These are phyloP conservation scores for Trichoderma reesei DNA, from an alignment of 495 filamentous ascomycete genomes.

Conservation along the genomic window DNA sequence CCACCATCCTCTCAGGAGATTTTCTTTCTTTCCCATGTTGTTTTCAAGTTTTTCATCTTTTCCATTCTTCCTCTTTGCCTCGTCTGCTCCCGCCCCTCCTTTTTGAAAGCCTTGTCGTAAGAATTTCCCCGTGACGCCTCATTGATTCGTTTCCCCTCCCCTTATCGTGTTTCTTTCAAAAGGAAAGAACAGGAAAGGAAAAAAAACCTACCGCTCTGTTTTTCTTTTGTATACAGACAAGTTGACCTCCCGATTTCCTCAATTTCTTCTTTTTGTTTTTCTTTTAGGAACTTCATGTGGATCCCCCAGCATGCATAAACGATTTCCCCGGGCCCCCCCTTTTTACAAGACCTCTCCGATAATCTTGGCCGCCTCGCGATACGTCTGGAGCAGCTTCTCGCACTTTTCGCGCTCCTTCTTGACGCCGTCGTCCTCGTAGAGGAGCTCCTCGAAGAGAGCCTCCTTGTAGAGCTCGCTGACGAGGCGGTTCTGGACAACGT, in stretches of 20 bases:
- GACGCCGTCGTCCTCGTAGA: constrained; percentile 95
- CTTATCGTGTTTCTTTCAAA: neutral
- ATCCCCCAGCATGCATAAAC: too few relatives aligned
- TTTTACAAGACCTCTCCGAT: constrained; percentile 84
- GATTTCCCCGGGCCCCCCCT: too few relatives aligned
- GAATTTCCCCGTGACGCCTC: constrained; percentile 11
- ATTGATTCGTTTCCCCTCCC: neutral
- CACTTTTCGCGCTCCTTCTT: constrained; percentile 98
- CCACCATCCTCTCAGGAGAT: too few relatives aligned
- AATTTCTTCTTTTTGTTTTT: constrained; percentile 19
- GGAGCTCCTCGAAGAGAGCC: constrained; percentile 78
- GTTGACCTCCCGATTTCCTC: neutral
- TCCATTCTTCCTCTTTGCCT: neutral
- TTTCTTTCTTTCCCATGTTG: too few relatives aligned
- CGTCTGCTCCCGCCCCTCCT: neutral
- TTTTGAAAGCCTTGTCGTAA: constrained; percentile 11
- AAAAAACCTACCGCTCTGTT: neutral
- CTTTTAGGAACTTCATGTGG: too few relatives aligned
- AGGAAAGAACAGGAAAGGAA: neutral
- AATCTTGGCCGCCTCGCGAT: constrained; percentile 94
- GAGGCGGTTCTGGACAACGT: constrained; percentile 91
- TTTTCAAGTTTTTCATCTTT: too few relatives aligned
- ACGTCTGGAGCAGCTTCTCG: constrained; percentile 85
- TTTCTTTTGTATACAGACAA: neutral
- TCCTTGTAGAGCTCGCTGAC: constrained; percentile 95